Base-by-base conservation (phyloP, 768 basidiomycete genomes). In the Auricularia cornea region DNA sequence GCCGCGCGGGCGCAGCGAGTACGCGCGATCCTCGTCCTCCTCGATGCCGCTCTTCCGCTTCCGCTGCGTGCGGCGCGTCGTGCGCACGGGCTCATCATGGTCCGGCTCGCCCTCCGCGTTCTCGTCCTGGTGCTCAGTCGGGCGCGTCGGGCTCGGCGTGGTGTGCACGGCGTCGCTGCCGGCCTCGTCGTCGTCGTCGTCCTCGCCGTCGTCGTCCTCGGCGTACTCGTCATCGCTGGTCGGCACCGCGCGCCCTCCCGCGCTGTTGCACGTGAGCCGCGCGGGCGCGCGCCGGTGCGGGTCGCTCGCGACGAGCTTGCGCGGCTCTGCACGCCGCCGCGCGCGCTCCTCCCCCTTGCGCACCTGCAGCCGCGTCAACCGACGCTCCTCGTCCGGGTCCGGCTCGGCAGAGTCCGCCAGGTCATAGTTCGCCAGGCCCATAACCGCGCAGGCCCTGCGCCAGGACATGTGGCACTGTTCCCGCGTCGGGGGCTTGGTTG, bases 1-100 rank as follows among this genome's bases (percentile, higher is more conserved):
- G 54, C 69, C 70, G 60, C 90, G 78, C 68, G 85, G 83, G 23
- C 91, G 78, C 40, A 93, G 77, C 0, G 84, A 70, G 68, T 93
- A 93, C 18, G 84, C 83, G 54, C 78, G 80, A 8, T 82, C 83
- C 62, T 84, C 83, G 28, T 71, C 79, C 48, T 79, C 77, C 29
- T 73, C 75, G 14, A 69, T 59, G 59, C 33, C 29, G 8, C 6
- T 28, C 28, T 29, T 31, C 26, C 54, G 54, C 61, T 66, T 59
- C 51, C 60, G 41, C 61, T 56, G 29, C 30, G 41, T 40, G 31
- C 54, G 35, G 56, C 60, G 41, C 31, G 64, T 57, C 11, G 33
- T 29, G 54, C 30, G 54, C 6, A 26, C 76, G n/a, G 79, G 78
- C 0, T 78, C 80, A 32, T 79, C 81, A n/a, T 79, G 75, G 0